Evolutionary conservation across 1,139 yeast genomes (phyloP), one percentile per base, ranked within the genome.

Genomic region (Geotrichum restrictum): DNA sequence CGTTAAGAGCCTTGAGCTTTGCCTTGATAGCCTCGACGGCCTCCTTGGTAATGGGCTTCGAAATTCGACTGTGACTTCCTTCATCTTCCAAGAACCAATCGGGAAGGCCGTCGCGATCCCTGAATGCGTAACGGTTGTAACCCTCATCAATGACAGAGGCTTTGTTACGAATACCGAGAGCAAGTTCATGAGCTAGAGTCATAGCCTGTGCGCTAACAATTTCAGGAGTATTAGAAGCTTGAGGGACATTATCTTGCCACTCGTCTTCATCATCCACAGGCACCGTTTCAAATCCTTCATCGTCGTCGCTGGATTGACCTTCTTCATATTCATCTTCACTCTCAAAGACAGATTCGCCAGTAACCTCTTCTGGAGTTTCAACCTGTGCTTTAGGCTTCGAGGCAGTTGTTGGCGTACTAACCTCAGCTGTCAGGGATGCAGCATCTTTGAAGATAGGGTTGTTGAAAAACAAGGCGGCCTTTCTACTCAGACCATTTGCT

Each of bases 71-170:
- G 72, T 91, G 97, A 64, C 74, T 76, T 65, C 80, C 80, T 68
- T 93, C 99, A 61, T 93, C 98, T 62, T 93, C 98, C 52, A 87
- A 60, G 66, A 94, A 93, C 99, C 99, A 93, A 19, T 83, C 91
- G 0, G 99, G 99, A 52, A 93, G 75, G 24, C 91, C 89, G 22
- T 91, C 97, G 48, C 75, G 78, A 64, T 93, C 98, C 61, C 97
- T 80, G 78, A 93, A 91, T 1, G 98, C 83, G 62, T 88, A 88
- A 68, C 88, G 81, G 69, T 93, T 88, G 69, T 86, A 87, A 34
- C 97, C 96, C 63, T 93, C 98, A 63, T 89, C 91, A 22, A 88
- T 75, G 56, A 93, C 74, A 62, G 91, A 95, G 62, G 87, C 83
- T 68, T 85, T 89, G 51, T 83, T 80, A 73, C 77, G 86, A 63